phyloP scores from a whole-genome alignment of 352 stramenopile genomes.

The Globisporangium cystogenes region DNA sequence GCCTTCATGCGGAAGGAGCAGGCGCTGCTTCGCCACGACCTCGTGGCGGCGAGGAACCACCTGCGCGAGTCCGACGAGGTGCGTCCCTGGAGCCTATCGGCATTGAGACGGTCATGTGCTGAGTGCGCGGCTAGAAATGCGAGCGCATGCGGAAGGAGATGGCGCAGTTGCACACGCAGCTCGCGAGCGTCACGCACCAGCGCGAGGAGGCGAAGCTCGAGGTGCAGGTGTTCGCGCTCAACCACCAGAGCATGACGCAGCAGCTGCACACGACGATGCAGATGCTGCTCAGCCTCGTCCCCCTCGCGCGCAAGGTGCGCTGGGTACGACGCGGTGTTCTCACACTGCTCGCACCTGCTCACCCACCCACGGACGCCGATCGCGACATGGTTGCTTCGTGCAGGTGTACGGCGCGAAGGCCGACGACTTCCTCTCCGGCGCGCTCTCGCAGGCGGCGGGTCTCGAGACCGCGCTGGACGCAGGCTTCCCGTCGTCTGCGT shows the following conservation, averaged over 20 bases:
- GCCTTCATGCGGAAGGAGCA: conserved; percentile 65
- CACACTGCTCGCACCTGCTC: too few relatives aligned
- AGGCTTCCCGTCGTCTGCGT: neutral
- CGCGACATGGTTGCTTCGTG: neutral
- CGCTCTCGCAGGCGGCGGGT: conserved; percentile 42
- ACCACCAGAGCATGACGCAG: conserved; percentile 63
- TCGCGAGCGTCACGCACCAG: conserved; percentile 34
- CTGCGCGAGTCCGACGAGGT: conserved; percentile 47
- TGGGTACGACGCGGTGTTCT: too few relatives aligned
- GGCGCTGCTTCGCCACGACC: conserved; percentile 27
- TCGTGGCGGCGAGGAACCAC: conserved; percentile 44
- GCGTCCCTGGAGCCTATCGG: too few relatives aligned
- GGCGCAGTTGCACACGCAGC: conserved; percentile 21
- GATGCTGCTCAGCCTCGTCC: conserved; percentile 67
- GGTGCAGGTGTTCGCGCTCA: conserved; percentile 45
- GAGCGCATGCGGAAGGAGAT: conserved; percentile 22
- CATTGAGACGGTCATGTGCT: neutral
- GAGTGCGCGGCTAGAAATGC: conserved; percentile 8
- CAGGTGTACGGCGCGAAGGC: conserved; percentile 54
- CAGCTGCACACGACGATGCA: conserved; percentile 72
- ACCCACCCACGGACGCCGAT: neutral
- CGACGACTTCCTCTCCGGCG: conserved; percentile 54
- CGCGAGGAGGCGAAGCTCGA: conserved; percentile 56
- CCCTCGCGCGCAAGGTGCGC: conserved; percentile 44
- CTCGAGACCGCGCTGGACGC: conserved; percentile 9